Base-by-base conservation (phyloP, 306 rosid genomes). In the Lathyrus oleraceus region DNA sequence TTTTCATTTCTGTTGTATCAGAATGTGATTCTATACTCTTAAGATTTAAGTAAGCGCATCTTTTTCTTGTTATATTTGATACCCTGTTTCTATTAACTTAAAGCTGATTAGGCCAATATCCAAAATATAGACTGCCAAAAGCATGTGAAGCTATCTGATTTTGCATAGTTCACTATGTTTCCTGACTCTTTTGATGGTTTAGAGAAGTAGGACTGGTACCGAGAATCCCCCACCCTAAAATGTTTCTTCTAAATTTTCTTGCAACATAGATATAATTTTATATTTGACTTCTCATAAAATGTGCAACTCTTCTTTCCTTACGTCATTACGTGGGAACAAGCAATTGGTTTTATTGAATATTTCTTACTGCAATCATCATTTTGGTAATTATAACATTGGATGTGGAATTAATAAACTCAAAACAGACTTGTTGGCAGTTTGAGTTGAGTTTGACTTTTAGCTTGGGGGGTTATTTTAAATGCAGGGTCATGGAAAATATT, bases 1-100 rank as follows among this genome's bases (percentile, higher is more conserved):
- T 75, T 15, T 62, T 62, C 30, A 27, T 67, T 61, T 32, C 51
- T 74, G 43, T 27, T 47, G 28, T 21, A 60, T 61, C 75, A 59
- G 17, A 59, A 71, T 66, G 57, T 19, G 43, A 13, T 27, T 14
- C 49, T 35, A 5, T 62, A 30, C 28, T 27, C 21, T 36, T 17
- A 43, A 35, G 13, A 35, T 65, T 70, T n/a, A 38, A 13, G 27
- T 30, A 19, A 54, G 13, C 15, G 44, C 40, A 43, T 54, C 38
- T 28, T 44, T 72, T 72, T 61, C n/a, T 27, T 43, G 67, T 43
- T 47, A 47, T 65, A 39, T 25, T 48, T 25, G 32, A 51, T 59
- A 16, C 42, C 42, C 25, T 44, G 42, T 56, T 73, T 53, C 35
- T 10, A 25, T 54, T 44, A 10, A 23, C 56, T 64, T 19, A 17